Evolutionary conservation across 108 stramenopile genomes (phyloP).

Genomic region (Ochromonas danica): DNA sequence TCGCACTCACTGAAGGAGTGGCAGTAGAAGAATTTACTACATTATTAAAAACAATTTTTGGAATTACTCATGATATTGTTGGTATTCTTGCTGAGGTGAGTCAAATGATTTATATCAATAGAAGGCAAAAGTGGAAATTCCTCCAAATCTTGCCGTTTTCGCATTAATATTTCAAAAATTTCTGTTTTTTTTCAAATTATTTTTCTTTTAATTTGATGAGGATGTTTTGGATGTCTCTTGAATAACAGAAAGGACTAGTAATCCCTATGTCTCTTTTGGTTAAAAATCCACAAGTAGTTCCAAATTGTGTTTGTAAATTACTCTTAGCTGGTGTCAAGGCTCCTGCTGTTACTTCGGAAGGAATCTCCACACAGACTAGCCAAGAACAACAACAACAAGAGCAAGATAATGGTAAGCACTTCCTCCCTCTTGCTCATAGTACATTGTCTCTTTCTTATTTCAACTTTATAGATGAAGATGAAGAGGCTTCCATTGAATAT

Average conservation of each 20-base stretch:
- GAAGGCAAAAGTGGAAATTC: no score
- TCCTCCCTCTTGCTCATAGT: no score
- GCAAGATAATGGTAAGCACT: no score
- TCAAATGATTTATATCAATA: slow-evolving; percentile 18
- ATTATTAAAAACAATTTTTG: slow-evolving; percentile 28
- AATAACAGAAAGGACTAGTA: slow-evolving; percentile 1
- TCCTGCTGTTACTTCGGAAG: no score
- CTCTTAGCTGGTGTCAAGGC: no score
- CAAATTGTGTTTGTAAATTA: not conserved
- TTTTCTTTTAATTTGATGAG: not conserved
- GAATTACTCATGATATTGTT: slow-evolving; percentile 4
- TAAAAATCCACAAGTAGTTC: not conserved
- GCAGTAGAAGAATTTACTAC: slow-evolving; percentile 21
- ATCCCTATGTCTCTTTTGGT: slow-evolving; percentile 11
- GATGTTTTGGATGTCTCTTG: not conserved
- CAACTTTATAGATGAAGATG: not conserved
- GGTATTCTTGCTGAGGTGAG: slow-evolving; percentile 21
- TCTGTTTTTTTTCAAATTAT: not conserved
- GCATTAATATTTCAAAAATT: not conserved
- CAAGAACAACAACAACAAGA: no score
- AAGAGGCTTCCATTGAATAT: not conserved
- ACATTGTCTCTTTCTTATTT: no score
- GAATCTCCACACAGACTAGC: no score
- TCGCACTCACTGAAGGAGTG: slow-evolving; percentile 1
- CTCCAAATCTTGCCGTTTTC: not conserved